Conservation (phyloP, 225 moss, liverwort and hornwort species). For the Takakia lepidozioides region DNA sequence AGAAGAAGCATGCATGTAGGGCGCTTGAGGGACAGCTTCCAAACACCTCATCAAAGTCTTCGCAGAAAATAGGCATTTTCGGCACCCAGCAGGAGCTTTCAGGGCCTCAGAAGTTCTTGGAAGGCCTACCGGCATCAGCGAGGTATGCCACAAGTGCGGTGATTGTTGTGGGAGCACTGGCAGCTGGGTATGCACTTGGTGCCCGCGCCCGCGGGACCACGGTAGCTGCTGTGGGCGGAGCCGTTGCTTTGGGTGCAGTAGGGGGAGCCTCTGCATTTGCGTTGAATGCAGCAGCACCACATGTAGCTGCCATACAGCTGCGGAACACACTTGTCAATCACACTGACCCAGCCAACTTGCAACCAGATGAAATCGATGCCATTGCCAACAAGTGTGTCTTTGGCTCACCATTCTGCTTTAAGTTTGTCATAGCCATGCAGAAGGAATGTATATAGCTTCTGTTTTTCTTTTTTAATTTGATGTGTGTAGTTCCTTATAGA, state of each 20-base stretch:
- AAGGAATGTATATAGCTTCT: no score
- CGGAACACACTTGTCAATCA: conserved; percentile 72
- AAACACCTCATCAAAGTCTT: conserved; percentile 10
- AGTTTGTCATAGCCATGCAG: no score
- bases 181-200: conserved; percentile 70
- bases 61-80: conserved; percentile 42
- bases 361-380: conserved; percentile 49
- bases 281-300: conserved; percentile 70
- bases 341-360: conserved; percentile 59
- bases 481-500: no score
- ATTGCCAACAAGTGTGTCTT: conserved; percentile 52
- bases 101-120: conserved; percentile 60
- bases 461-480: no score
- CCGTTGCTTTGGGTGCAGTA: conserved; percentile 62
- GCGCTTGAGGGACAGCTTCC: conserved; percentile 31
- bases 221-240: conserved; percentile 65
- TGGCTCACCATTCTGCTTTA: no score
- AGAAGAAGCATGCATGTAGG: conserved; percentile 13
- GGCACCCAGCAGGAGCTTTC: conserved; percentile 65
- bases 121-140: conserved; percentile 69
- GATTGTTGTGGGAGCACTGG: conserved; percentile 81
- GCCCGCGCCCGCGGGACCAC: conserved; percentile 40
- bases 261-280: conserved; percentile 70
- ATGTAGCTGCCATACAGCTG: conserved; percentile 81
- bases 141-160: conserved; percentile 63